Base-by-base conservation (phyloP, 2,329 filamentous ascomycete genomes). In the Colletotrichum australisinense region DNA sequence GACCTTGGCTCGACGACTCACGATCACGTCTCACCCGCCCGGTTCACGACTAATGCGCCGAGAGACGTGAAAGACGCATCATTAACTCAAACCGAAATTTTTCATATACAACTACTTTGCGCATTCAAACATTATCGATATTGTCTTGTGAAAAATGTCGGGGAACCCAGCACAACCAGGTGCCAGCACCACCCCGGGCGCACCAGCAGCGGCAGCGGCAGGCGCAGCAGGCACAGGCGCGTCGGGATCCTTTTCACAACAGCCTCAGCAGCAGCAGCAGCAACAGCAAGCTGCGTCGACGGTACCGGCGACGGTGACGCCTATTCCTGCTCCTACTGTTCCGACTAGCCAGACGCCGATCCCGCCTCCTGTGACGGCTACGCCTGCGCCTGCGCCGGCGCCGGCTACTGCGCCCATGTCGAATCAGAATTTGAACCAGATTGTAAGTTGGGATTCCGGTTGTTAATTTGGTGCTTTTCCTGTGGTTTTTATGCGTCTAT, bases 391-490 rank as follows among this genome's bases (percentile, higher is more conserved):
- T 9, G 38, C 80, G 76, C 63, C 76, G 32, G 26, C 77, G 72
- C 63, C 75, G 76, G 76, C 75, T 80, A 81, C 78, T 7, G 76
- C 78, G 24, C 82, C 84, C 11, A 92, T 95, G 84, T 95, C 93
- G 2, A 95, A 96, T 75, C 94, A 97, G 79, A 97, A 98, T 80
- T 84, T 98, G 1, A 98, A 98, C 79, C 95, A 98, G 78, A 98
- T 98, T 83, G 96, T 98, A 89, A 89, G 95, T 86, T 35, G 14
- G 87, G 58, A 63, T 53, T 16, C 8, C 30, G 9, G 2, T 60
- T 72, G 28, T 69, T 52, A n/a, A 28, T 63, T 24, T 26, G 5
- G 35, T 62, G 8, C 16, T 2, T n/a, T 53, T 2, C 9, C 2
- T 53, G 19, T 7, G 16, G 38, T 3, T 8, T 19, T 16, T 19